Base-by-base conservation (phyloP, 306 rosid species). In the Nissolia schottii region DNA sequence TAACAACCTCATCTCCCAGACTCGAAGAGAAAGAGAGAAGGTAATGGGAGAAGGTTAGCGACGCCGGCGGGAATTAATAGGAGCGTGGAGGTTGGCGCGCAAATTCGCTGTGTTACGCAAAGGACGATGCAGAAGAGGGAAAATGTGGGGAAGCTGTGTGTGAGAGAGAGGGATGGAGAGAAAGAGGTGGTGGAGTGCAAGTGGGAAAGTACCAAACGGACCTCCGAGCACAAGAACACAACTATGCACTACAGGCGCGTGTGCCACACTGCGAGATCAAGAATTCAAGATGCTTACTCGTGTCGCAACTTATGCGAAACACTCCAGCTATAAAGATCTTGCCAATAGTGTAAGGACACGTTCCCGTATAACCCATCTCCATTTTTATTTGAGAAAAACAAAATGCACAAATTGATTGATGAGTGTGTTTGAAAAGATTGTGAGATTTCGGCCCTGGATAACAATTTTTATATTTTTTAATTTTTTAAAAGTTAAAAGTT, bases 1-100 rank as follows among this genome's bases (percentile, higher is more conserved):
- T 49, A 74, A 74, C 62, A 87, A 82, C 89, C 88, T 83, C 97
- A 93, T 93, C 80, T 85, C 85, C 73, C 76, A 74, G 57, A 29
- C 40, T 68, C 25, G 6, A 12, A 71, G 18, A 13, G 22, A 45
- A 22, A 45, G 51, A 45, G 51, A 45, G 20, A 45, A 1, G 51
- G n/a, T 0, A 54, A 41, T 9, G 73, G 45, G 24, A 27, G 63
- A 70, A 38, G 20, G 67, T 19, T 67, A 61, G 50, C 64, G 60
- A 68, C 81, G 61, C 71, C 76, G 71, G 32, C 63, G 76, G 77
- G 27, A 60, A 78, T 73, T 35, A 74, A 40, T 60, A 45, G 71
- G 61, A 48, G 76, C 82, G 82, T 67, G 78, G 80, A 63, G 80
- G 37, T 60, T 61, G 55, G 78, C 78, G 73, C 76, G 83, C 70